Evolutionary conservation across 2,329 filamentous ascomycete genomes (phyloP).

Genomic region (Cladophialophora chaetospira): DNA sequence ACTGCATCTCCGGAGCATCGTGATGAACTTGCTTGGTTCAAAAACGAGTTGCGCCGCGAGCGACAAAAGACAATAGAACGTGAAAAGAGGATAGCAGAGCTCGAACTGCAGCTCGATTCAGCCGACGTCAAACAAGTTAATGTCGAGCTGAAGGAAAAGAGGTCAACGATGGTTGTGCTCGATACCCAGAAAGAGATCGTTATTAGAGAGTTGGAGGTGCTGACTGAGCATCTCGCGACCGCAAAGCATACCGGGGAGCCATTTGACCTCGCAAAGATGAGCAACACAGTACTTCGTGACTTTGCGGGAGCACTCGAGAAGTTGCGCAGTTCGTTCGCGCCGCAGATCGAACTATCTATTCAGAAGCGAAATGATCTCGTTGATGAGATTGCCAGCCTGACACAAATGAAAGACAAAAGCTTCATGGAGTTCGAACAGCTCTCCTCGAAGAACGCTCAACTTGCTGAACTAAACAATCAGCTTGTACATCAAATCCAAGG

Average conservation of each 20-base stretch:
- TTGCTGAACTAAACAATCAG: slow-evolving; percentile 94
- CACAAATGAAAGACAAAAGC: slow-evolving; percentile 86
- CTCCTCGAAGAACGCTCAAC: slow-evolving; percentile 89
- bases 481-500: slow-evolving; percentile 92
- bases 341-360: slow-evolving; percentile 83
- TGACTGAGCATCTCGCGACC: slow-evolving; percentile 83
- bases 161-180: slow-evolving; percentile 90
- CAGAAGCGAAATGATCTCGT: slow-evolving; percentile 80
- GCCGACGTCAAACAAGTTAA: slow-evolving; percentile 74
- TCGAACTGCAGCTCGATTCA: slow-evolving; percentile 62
- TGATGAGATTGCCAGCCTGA: slow-evolving; percentile 80
- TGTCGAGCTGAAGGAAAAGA: slow-evolving; percentile 85
- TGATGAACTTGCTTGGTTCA: slow-evolving; percentile 67
- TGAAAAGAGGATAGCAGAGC: slow-evolving; percentile 81
- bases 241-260: slow-evolving; percentile 81
- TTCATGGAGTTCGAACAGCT: slow-evolving; percentile 95
- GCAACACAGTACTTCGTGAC: slow-evolving; percentile 63
- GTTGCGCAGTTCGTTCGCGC: slow-evolving; percentile 76
- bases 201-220: slow-evolving; percentile 84
- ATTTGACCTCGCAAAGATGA: slow-evolving; percentile 73
- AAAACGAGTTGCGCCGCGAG: slow-evolving; percentile 75
- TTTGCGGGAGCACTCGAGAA: slow-evolving; percentile 64
- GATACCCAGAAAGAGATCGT: slow-evolving; percentile 96
- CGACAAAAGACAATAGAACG: slow-evolving; percentile 84
- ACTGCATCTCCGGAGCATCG: slow-evolving; percentile 58